Evolutionary conservation across 2,329 filamentous ascomycete species (phyloP).

Genomic region (Calycina marina): DNA sequence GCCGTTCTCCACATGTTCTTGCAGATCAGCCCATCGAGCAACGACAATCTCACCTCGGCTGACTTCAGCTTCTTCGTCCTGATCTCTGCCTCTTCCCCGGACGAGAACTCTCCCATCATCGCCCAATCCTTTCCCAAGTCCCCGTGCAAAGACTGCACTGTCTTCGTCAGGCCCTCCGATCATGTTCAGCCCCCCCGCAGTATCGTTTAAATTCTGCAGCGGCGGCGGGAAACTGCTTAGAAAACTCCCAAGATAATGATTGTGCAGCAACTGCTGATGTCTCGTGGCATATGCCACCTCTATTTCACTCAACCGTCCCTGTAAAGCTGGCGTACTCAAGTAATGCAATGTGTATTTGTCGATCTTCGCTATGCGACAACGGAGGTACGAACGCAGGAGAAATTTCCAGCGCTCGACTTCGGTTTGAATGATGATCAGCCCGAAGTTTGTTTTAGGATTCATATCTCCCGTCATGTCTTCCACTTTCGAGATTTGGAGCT

Average conservation of each 20-base stretch:
- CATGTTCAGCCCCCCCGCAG: constrained; percentile 81
- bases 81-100: constrained; percentile 51
- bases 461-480: constrained; percentile 70
- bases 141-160: constrained; percentile 69
- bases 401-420: constrained; percentile 93
- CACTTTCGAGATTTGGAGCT: constrained; percentile 53
- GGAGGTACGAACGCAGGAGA: constrained; percentile 66
- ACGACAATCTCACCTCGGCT: constrained; percentile 18
- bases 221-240: constrained; percentile 64
- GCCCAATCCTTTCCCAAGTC: constrained; percentile 47
- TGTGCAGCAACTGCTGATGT: constrained; percentile 71
- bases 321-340: constrained; percentile 39
- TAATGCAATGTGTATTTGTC: constrained; percentile 66
- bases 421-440: constrained; percentile 87
- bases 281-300: constrained; percentile 73
- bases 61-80: constrained; percentile 43
- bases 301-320: constrained; percentile 52
- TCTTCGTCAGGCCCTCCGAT: constrained; percentile 75
- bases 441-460: constrained; percentile 85
- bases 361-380: constrained; percentile 80
- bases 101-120: constrained; percentile 79
- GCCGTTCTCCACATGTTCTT: constrained; percentile 10
- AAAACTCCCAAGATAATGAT: constrained; percentile 78
- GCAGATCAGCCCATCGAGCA: constrained; percentile 25
- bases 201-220: constrained; percentile 79